Base-by-base conservation (phyloP, 2,329 filamentous ascomycete genomes). In the Diplodia corticola region DNA sequence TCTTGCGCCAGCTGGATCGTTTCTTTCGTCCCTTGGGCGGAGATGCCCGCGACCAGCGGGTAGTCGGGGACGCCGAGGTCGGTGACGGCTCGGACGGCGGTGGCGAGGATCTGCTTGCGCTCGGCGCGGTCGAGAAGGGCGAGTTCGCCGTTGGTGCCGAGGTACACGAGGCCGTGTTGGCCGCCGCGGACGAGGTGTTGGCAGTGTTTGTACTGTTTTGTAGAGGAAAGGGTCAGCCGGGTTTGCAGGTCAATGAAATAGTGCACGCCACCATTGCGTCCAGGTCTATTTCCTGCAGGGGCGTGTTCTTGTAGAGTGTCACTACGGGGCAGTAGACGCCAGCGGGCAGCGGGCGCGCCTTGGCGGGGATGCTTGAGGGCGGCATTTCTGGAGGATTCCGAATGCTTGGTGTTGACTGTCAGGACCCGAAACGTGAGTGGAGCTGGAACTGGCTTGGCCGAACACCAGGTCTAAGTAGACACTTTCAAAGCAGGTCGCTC, bases 301-400 rank as follows among this genome's bases (percentile, higher is more conserved):
- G 68, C 10, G 76, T 77, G 54, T 77, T 69, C 63, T 81, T 79
- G 73, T 82, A 84, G 2, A 83, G 70, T 0, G 82, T 82, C 28
- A 83, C 74, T 2, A 83, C 80, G 0, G 82, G 82, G 33, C 79
- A 81, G 70, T 81, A 83, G 24, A 83, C 78, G 15, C 82, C 81
- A 0, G 72, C 71, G 0, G 81, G 81, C 2, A 83, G 46, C 1
- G 65, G 49, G 4, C 28, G 51, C 1, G 74, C 70, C 68, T 82
- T 83, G 12, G 72, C 30, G 13, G 76, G 70, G 33, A 79, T 75
- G 0, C 53, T 68, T 69, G 63, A 65, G 1, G 63, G 10, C 7
- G 63, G 35, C 37, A 48, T 54, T 20, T 13, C 7, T 35, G 44
- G 28, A 24, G 57, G 26, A 3, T 28, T 59, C 12, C 9, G 3